Evolutionary conservation across 2,329 filamentous ascomycete genomes (phyloP), one percentile per base, ranked within the genome.

Genomic region (Simplicillium sp.): DNA sequence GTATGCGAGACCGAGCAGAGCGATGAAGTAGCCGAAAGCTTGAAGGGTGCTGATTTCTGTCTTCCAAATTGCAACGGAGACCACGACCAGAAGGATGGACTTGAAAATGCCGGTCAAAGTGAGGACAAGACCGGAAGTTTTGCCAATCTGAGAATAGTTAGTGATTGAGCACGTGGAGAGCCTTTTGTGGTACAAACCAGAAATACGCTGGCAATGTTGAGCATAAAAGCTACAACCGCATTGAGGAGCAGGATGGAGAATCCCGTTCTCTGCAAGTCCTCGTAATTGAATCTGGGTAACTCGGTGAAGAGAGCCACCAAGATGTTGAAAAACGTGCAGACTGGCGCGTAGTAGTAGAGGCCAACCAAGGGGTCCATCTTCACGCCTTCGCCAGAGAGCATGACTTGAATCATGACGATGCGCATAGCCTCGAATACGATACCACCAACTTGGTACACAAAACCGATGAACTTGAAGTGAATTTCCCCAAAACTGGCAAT

Each of bases 351-450:
- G 70, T 94, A 94, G 72, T 94, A 94, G 16, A 94, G 74, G 28
- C 84, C 87, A 46, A 92, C 86, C 29, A 94, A 73, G 29, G 87
- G 86, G 55, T 92, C 85, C 87, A 94, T 92, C 69, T 86, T 87
- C 66, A 84, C 60, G 35, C 87, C 84, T 38, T 83, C 74, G 29
- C 74, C 80, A 56, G 80, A 85, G 39, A 94, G 76, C 52, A 94
- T 71, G 45, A 83, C 79, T 65, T 94, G 83, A 43, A 92, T 85
- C 84, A 94, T 87, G 64, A 88, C 82, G 47, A 92, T 68, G 45
- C 87, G 81, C 46, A 85, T 73, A 35, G 87, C 85, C 66, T 94
- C 87, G 55, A 89, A 90, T 38, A 82, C 59, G 50, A 89, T 85
- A 48, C 85, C 87, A 44, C 73, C 82, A 40, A 83, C 59, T 65